Evolutionary conservation across 352 stramenopile species (phyloP).

Genomic region (Thalassiosira allenii): DNA sequence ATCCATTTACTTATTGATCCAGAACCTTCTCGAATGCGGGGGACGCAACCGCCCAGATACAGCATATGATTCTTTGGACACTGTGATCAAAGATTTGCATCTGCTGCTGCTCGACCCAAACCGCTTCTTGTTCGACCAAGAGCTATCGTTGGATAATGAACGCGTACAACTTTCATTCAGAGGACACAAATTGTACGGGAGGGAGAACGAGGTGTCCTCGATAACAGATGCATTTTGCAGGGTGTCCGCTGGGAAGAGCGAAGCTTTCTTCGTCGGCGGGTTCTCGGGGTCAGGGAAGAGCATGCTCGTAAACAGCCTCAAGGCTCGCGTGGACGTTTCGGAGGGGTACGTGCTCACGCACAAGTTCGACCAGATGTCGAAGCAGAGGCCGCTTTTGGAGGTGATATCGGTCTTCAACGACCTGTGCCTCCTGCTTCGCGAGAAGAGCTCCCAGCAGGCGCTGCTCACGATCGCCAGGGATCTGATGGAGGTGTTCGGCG

Average conservation of each 20-base stretch:
- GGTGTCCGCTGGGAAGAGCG: background rate
- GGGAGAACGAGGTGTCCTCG: constrained; percentile 4
- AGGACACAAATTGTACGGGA: constrained; percentile 4
- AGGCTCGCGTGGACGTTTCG: background rate
- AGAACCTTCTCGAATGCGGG: constrained; percentile 11
- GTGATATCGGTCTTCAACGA: constrained; percentile 56
- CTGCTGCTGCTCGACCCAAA: constrained; percentile 19
- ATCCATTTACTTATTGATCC: constrained; percentile 6
- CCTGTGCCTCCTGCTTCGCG: constrained; percentile 26
- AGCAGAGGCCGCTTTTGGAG: constrained; percentile 32
- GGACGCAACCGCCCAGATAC: background rate
- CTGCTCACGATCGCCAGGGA: constrained; percentile 24
- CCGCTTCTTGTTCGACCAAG: constrained; percentile 13
- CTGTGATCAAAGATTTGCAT: constrained; percentile 14
- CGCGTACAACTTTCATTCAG: constrained; percentile 1
- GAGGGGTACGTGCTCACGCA: constrained; percentile 14
- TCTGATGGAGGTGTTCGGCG: constrained; percentile 42
- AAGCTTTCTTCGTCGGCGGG: constrained; percentile 21
- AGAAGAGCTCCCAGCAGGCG: constrained; percentile 17
- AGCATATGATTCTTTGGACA: constrained; percentile 3
- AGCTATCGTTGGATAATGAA: background rate
- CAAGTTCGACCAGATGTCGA: constrained; percentile 54
- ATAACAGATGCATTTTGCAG: constrained; percentile 22
- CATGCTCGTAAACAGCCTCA: constrained; percentile 14
- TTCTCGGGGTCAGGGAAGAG: constrained; percentile 27